Evolutionary conservation across 148 eudicot species (phyloP), one percentile per base, ranked within the genome.

Genomic region (Camellia granthamiana): DNA sequence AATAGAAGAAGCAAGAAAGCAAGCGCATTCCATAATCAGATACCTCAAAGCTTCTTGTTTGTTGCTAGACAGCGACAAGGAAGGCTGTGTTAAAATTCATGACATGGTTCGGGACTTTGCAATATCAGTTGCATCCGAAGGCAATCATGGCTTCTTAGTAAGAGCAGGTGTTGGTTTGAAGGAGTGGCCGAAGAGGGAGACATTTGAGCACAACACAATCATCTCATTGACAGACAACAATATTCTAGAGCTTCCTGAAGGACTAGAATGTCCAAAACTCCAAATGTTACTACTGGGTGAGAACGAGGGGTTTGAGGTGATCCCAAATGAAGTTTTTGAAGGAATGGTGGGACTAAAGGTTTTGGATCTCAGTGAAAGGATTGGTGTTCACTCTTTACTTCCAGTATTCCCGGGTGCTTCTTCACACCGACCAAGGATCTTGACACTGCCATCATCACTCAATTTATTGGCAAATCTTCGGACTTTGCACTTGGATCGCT

Each of bases 21-120:
- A 44, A 69, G 9, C 15, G 7, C 72, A 43, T 69, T 6, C 1
- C 3, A 69, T 42, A 12, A 12, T 14, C 18, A 69, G 5, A 15
- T 38, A 69, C 19, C 72, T 69, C 8, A 42, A 69, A 69, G 72
- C 49, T 69, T 42, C 51, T 42, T 4, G 52, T 44, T 69, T 69
- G 72, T 69, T 69, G 52, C 52, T 69, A 18, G 43, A 43, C 43
- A 43, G 43, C 6, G 72, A 69, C 7, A 43, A 43, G 72, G 72
- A 42, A 12, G 49, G 30, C 2, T 69, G 9, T 44, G n/a, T 69
- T 6, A 69, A 19, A 69, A 69, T 69, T 51, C 72, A 69, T 12
- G 72, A 43, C 8, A 43, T 69, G 13, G 52, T 69, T 44, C 72
- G 52, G 42, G 72, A 69, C 43, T 15, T 69, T 69, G 72, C 72